Base-by-base conservation (phyloP, 179 eudicot species). In the Silene coronaria region DNA sequence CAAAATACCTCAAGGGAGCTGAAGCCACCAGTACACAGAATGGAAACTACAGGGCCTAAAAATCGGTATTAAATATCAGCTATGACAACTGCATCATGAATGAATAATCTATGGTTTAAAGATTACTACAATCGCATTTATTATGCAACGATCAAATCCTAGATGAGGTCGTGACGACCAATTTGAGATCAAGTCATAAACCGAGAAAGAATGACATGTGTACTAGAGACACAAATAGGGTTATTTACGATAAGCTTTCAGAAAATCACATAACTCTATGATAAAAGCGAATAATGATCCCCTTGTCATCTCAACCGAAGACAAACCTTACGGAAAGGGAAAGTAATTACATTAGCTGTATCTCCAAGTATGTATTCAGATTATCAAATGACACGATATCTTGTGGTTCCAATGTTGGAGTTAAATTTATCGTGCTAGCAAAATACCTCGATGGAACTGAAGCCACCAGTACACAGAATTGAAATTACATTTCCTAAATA, bases 231-330 rank as follows among this genome's bases (percentile, higher is more conserved):
- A 46, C 0, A 24, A 46, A 67, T 11, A 42, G 6, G 28, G 19
- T 1, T 7, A 14, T 22, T 23, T 46, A 46, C 21, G 13, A 6
- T 14, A 46, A 70, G 22, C 60, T 46, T 69, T 24, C 14, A 69
- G 0, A 21, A 63, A 27, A 27, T 26, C 2, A 22, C 16, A 26
- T 4, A 28, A 13, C 36, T n/a, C n/a, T n/a, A n/a, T n/a, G 85
- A 86, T 84, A 0, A 95, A 88, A 77, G 71, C 82, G 7, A 23
- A 81, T 21, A 89, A 72, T 55, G 97, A 91, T 76, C 87, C 91
- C 23, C 89, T 95, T 61, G 97, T 90, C 51, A 84, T 79, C 72
- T 86, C 91, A 21, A 74, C 82, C 8, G 95, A 86, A 17, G 84
- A 80, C 76, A 90, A 92, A 75, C 85, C 85, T 26, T 48, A 67